Base-by-base conservation (phyloP, 192 early-diverging fungal genomes). In the Coemansia sp. region DNA sequence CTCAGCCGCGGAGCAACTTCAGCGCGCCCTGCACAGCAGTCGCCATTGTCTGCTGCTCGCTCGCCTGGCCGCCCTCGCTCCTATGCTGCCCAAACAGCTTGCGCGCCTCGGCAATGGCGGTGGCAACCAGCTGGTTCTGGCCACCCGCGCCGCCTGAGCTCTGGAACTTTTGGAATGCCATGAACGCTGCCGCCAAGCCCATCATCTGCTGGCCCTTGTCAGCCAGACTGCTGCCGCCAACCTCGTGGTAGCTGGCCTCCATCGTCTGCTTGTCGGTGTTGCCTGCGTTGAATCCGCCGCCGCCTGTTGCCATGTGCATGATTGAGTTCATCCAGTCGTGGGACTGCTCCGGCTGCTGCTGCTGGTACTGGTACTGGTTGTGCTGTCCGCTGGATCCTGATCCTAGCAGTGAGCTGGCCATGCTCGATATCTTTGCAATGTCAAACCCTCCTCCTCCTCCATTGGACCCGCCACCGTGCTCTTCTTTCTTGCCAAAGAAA, bases 1-100 rank as follows among this genome's bases (percentile, higher is more conserved):
- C 32, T 32, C 32, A 32, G 32, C 32, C 32, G 23, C 61, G 59
- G 37, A 81, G 67, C 38, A 81, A 65, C 64, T 81, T 81, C 71
- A 83, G 68, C 6, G 75, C 80, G 0, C 75, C 75, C 56, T 83
- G 80, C 0, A 72, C 80, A 38, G 80, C 80, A 4, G 80, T 83
- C 10, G 80, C 80, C 65, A 83, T 57, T 1, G 75, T 77, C 65
- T 76, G 64, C 63, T 83, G 64, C 67, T 83, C 71, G 49, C 73
- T 62, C 0, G 75, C 80, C 16, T 47, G 54, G 48, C 79, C 79
- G 32, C 75, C 75, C 42, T 74, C 26, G 23, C 56, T 44, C n/a
- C 68, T 62, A 44, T 83, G 80, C 68, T 68, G 59, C 38, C 49
- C 65, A 58, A 77, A 83, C 41, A 83, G 71, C 64, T 71, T 77